These are phyloP conservation scores for Claviceps africana DNA, from an alignment of 2,329 filamentous ascomycete species.

Conservation along the genomic window DNA sequence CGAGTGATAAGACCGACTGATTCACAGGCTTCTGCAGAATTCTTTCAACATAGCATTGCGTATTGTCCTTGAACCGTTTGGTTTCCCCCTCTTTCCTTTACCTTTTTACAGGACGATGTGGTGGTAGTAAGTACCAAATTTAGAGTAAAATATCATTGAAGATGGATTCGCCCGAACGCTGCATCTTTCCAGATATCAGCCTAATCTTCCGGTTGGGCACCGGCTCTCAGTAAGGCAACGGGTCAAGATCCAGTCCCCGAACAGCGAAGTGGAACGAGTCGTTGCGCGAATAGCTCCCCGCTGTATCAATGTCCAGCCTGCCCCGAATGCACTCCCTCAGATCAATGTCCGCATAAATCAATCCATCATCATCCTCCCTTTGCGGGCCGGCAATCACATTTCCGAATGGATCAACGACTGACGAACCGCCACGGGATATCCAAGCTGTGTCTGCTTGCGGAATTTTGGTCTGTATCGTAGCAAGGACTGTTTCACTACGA, in stretches of 20 bases:
- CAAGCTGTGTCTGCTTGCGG: conserved; percentile 24
- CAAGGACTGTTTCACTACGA: background rate
- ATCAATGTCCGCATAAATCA: conserved; percentile 63
- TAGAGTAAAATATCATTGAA: no score
- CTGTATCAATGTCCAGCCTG: conserved; percentile 68
- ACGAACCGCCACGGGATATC: conserved; percentile 63
- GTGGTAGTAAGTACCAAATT: background rate
- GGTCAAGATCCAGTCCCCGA: conserved; percentile 41
- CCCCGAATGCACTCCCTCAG: conserved; percentile 79
- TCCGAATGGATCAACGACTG: conserved; percentile 66
- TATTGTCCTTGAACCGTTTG: conserved; percentile 1
- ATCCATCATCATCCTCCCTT: conserved; percentile 61
- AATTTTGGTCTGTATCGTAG: background rate
- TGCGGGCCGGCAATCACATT: conserved; percentile 68
- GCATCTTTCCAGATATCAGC: background rate
- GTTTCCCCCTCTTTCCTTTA: background rate
- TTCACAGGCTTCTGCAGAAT: background rate
- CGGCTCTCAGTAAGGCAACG: conserved; percentile 34
- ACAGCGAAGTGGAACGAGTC: conserved; percentile 50
- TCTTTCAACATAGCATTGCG: conserved; percentile 4
- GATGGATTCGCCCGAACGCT: background rate
- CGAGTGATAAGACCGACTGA: conserved; percentile 14
- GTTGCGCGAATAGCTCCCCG: conserved; percentile 69
- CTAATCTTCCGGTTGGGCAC: background rate
- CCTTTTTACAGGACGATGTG: background rate